These are phyloP conservation scores for Rosa chinensis DNA, from an alignment of 306 rosid species.

Conservation along the genomic window DNA sequence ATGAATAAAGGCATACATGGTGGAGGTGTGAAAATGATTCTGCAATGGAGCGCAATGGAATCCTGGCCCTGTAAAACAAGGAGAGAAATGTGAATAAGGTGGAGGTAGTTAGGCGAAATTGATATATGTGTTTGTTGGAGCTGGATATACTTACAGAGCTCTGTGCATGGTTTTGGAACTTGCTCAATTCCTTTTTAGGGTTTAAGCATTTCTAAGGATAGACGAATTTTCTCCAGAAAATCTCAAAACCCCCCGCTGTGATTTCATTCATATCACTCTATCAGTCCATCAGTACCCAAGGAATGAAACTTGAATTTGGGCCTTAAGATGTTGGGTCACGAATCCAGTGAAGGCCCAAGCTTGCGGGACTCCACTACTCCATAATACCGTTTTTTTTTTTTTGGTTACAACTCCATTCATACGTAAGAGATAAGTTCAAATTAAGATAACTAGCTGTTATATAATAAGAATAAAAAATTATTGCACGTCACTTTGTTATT, in stretches of 20 bases:
- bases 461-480: no score
- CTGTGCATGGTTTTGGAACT: conserved; percentile 20
- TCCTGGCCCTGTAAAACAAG: conserved; percentile 33
- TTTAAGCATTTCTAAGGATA: not conserved
- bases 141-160: conserved; percentile 24
- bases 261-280: not conserved
- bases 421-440: no score
- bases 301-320: no score
- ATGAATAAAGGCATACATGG: conserved; percentile 25
- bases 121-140: no score
- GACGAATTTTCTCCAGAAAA: not conserved
- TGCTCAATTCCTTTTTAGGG: not conserved
- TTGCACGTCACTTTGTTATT: no score
- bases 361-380: not conserved
- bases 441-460: no score
- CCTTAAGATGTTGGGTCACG: not conserved
- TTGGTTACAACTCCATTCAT: no score
- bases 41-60: conserved; percentile 34
- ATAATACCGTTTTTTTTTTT: no score
- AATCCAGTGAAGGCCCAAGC: not conserved
- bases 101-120: not conserved
- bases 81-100: not conserved
- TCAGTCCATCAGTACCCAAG: no score
- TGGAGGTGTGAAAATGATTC: conserved; percentile 32
- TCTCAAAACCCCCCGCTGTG: not conserved